Evolutionary conservation across 176 grass and related monocot species (phyloP).

Genomic region (Leersia perrieri): DNA sequence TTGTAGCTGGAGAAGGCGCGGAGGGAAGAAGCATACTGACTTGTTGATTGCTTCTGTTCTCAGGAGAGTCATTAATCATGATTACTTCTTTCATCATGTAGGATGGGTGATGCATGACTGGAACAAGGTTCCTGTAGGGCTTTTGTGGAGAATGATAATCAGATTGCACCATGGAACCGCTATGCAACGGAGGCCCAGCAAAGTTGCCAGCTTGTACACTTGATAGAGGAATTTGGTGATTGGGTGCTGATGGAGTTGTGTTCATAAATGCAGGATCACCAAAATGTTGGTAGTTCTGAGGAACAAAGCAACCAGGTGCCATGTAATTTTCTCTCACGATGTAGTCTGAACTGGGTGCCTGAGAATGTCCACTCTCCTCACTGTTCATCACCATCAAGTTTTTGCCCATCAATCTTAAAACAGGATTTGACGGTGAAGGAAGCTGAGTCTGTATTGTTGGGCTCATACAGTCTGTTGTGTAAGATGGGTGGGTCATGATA

Average conservation of each 20-base stretch:
- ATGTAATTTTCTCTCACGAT: conserved; percentile 41
- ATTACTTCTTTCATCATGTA: conserved; percentile 74
- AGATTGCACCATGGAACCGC: conserved; percentile 32
- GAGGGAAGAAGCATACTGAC: conserved; percentile 31
- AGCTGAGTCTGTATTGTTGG: conserved; percentile 48
- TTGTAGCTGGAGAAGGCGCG: conserved; percentile 29
- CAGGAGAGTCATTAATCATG: conserved; percentile 59
- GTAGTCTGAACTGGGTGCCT: conserved; percentile 48
- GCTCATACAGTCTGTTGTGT: conserved; percentile 33
- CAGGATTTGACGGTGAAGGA: conserved; percentile 65
- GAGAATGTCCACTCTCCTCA: conserved; percentile 63
- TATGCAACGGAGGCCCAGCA: conserved; percentile 34
- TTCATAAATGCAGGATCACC: conserved; percentile 46
- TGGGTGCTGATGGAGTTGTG: conserved; percentile 17
- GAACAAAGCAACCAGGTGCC: conserved; percentile 48
- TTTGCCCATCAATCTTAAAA: conserved; percentile 94
- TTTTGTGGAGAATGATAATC: conserved; percentile 42
- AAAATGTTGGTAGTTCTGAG: conserved; percentile 45
- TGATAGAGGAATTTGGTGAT: conserved; percentile 41
- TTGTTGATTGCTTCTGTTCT: conserved; percentile 44
- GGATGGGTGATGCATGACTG: conserved; percentile 33
- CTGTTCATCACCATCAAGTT: conserved; percentile 88
- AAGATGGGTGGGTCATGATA: conserved; percentile 32
- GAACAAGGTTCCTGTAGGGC: conserved; percentile 35
- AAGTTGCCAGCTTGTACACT: conserved; percentile 39